Evolutionary conservation across 192 early-diverging fungal genomes (phyloP), one percentile per base, ranked within the genome.

Genomic region (Lunasporangiospora selenospora): DNA sequence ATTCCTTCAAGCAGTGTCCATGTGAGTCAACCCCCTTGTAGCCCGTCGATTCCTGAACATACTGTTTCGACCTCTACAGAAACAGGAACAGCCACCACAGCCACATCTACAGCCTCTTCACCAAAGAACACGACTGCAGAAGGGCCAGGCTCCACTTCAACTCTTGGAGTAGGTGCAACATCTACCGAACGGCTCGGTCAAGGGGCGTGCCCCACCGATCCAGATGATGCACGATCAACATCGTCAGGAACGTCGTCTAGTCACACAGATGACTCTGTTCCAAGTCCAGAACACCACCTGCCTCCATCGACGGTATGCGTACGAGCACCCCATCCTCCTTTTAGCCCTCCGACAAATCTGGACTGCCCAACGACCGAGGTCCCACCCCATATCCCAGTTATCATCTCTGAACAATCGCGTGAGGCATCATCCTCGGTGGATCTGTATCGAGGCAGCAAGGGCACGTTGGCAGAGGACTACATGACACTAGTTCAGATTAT

Each of bases 391-490:
- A 87, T 92, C 1, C 85, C 85, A 3, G 75, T 95, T 6, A 81
- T 91, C 27, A 85, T 95, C 23, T 86, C 87, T 7, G 90, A 93
- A 67, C 92, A 94, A 33, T 86, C 85, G 6, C 78, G 83, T 3
- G 90, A 93, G 45, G 90, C 87, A 6, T 85, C 87, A 1, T 83
- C 84, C 18, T 87, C 79, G 41, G 79, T 93, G 44, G 89, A 91
- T 62, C 61, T 90, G 33, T 93, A 90, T 59, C 82, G 89, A 24
- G 88, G 89, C 31, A 87, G 83, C 18, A 78, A 91, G 1, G 86
- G 75, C 1, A 67, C 83, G 0, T 34, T 80, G 41, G 87, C 50
- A 3, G 56, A 73, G 8, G 84, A 84, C 40, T 70, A 67, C 33
- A 69, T 75, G 12, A 45, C 69, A 7, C 60, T 98, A 50, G 83